phyloP scores from a whole-genome alignment of 192 early-diverging fungal species.

The Kappamyces sp. region DNA sequence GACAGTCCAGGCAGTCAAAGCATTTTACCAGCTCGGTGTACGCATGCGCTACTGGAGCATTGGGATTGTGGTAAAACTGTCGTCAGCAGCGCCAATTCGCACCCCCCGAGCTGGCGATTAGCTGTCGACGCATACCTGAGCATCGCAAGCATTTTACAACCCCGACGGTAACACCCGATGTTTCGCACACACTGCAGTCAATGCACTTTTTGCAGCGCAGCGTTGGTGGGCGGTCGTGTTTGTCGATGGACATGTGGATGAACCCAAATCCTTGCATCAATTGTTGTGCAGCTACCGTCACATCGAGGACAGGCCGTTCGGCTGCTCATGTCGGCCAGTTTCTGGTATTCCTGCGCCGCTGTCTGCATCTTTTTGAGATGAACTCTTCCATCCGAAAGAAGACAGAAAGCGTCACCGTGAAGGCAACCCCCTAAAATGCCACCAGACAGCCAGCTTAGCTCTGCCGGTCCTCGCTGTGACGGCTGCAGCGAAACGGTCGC shows the following conservation, averaged over 20 bases:
- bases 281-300: background rate
- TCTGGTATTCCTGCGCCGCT: conserved; percentile 11
- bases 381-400: too few species aligned
- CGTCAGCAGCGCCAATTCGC: background rate
- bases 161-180: conserved; percentile 11
- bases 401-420: too few species aligned
- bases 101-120: too few species aligned
- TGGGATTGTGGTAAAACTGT: conserved; percentile 7
- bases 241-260: conserved; percentile 9
- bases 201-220: conserved; percentile 12
- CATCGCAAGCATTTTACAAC: conserved; percentile 8
- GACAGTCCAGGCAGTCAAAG: conserved; percentile 11
- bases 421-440: too few species aligned
- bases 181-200: conserved; percentile 10
- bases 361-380: background rate
- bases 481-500: too few species aligned
- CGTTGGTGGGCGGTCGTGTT: conserved; percentile 1
- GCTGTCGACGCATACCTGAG: background rate
- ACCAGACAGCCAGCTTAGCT: too few species aligned
- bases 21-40: conserved; percentile 3
- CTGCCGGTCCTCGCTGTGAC: too few species aligned
- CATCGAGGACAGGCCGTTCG: conserved; percentile 10
- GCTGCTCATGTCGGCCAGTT: conserved; percentile 13
- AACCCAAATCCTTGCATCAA: conserved; percentile 2
- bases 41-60: background rate